Conservation (phyloP, 805 yeast genomes). For the Wickerhamomyces rabaulensis region DNA sequence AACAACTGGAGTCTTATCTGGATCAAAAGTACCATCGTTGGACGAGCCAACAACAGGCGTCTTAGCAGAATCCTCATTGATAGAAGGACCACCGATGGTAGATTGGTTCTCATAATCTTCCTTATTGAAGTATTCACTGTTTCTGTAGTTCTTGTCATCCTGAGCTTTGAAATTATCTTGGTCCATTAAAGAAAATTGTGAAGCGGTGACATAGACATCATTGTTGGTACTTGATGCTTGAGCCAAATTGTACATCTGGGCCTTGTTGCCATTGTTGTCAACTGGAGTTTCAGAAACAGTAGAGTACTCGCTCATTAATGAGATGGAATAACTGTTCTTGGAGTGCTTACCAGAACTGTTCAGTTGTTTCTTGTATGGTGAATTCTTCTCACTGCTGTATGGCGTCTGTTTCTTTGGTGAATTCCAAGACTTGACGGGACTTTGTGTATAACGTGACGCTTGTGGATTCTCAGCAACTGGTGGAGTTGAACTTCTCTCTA, state of each 20-base stretch:
- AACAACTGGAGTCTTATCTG: neutral
- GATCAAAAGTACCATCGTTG: neutral
- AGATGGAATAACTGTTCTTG: constrained; percentile 15
- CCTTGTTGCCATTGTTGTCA: constrained; percentile 4
- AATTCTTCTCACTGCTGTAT: neutral
- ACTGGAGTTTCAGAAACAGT: constrained; percentile 13
- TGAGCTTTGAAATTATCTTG: neutral
- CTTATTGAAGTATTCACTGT: neutral
- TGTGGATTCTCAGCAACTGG: neutral
- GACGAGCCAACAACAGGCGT: neutral
- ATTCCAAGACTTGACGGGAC: neutral
- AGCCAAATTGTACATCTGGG: constrained; percentile 15
- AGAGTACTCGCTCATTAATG: constrained; percentile 19
- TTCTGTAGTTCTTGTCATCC: neutral
- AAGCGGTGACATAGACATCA: constrained; percentile 35
- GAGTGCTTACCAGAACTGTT: neutral
- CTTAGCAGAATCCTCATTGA: neutral
- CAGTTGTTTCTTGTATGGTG: neutral
- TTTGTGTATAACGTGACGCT: neutral
- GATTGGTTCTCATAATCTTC: neutral
- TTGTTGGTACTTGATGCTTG: constrained; percentile 14
- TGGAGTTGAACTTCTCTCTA: constrained; percentile 1
- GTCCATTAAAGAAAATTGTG: constrained; percentile 28
- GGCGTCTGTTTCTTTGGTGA: neutral
- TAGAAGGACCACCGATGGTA: neutral